These are phyloP conservation scores for Vitis hybrid DNA, from an alignment of 177 flowering plant genomes.

Conservation along the genomic window DNA sequence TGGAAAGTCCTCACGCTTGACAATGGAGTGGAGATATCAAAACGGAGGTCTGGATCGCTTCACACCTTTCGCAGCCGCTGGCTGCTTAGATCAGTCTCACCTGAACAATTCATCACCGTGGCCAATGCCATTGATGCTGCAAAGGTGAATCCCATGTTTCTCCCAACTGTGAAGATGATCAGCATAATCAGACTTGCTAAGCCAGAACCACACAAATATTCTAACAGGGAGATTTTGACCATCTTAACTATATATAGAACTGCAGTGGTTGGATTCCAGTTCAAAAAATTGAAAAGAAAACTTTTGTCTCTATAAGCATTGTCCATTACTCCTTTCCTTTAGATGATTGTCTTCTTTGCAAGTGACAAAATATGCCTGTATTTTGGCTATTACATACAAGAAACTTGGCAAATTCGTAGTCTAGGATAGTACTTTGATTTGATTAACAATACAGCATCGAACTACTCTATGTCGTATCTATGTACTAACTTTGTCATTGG, in stretches of 20 bases:
- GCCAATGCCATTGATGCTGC: slow-evolving; percentile 94
- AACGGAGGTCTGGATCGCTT: slow-evolving; percentile 61
- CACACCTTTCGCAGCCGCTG: slow-evolving; percentile 73
- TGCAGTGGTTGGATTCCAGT: background rate
- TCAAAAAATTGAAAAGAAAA: background rate
- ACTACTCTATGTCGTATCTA: background rate
- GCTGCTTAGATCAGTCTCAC: slow-evolving; percentile 67
- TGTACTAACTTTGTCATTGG: background rate
- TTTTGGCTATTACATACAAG: background rate
- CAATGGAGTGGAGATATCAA: slow-evolving; percentile 75
- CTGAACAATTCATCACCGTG: slow-evolving; percentile 73
- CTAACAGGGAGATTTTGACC: too few species aligned
- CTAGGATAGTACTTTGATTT: background rate
- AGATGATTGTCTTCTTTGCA: background rate
- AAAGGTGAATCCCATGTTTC: slow-evolving; percentile 38
- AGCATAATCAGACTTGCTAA: background rate
- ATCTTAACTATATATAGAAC: too few species aligned
- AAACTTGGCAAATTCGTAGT: background rate
- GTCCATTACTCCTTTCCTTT: background rate
- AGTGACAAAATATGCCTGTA: background rate
- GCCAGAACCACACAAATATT: background rate
- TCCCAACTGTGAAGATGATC: background rate
- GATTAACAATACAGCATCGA: background rate
- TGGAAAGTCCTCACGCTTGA: slow-evolving; percentile 63
- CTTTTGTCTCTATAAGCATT: slow-evolving; percentile 3